A percentile compares a stretch with the other conserved stretches of the same genome.
phyloP scores from a whole-genome alignment of 2,329 filamentous ascomycete genomes.

The Xylaria polymorpha region DNA sequence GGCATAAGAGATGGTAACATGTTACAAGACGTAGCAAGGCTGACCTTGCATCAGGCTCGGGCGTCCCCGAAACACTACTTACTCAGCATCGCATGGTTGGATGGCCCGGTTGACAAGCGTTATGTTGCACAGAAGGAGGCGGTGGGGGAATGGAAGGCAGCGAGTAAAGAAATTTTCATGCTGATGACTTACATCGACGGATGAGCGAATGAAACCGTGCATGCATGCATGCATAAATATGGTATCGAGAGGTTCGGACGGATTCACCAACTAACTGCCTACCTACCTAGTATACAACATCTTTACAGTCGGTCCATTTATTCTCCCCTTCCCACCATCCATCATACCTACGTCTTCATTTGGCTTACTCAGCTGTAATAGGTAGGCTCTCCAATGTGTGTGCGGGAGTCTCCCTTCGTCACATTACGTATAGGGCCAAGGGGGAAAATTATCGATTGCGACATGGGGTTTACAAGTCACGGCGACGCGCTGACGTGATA shows the following conservation, averaged over 20 bases:
- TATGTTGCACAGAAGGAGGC: constrained; percentile 32
- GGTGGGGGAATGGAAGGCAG: constrained; percentile 28
- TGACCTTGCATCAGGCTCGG: constrained; percentile 38
- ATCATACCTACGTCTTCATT: not conserved
- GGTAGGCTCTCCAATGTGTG: not conserved
- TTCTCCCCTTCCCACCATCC: not conserved
- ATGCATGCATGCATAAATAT: constrained; percentile 6
- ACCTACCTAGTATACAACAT: not conserved
- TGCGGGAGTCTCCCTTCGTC: not conserved
- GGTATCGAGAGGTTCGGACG: constrained; percentile 3
- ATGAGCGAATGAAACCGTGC: constrained; percentile 18
- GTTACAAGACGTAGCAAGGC: constrained; percentile 28
- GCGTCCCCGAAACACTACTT: constrained; percentile 38
- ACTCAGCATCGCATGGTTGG: constrained; percentile 30
- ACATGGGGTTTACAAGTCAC: not conserved
- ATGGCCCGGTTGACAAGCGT: constrained; percentile 2
- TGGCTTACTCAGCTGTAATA: not conserved
- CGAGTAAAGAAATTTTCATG: constrained; percentile 13
- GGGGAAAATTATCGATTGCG: not conserved
- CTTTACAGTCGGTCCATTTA: not conserved
- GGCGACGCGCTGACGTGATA: constrained; percentile 38
- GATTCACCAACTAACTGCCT: not conserved
- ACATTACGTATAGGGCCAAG: constrained; percentile 16
- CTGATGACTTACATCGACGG: constrained; percentile 18
- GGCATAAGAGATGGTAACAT: constrained; percentile 6